Base-by-base conservation (phyloP, 345 rosid genomes). In the Dipteronia dyeriana region DNA sequence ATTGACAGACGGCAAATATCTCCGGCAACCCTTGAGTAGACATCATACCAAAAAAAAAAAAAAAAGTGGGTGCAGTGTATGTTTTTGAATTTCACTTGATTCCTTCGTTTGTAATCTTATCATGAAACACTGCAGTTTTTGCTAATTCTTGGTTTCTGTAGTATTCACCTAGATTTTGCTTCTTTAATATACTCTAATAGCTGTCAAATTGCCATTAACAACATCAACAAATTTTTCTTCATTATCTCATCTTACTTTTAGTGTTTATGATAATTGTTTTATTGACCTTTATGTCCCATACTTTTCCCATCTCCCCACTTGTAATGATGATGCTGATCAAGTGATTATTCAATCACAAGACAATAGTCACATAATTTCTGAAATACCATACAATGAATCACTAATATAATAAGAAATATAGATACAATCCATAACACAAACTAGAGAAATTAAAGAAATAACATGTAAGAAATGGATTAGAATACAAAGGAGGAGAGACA, bases 241-340 rank as follows among this genome's bases (percentile, higher is more conserved):
- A 22, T 43, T 25, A 14, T n/a, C 12, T 14, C 22, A 0, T 23
- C 61, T 9, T 49, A 43, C 53, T 62, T 70, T 19, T 60, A 54
- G 53, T 78, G 41, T 11, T 3, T 39, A 31, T 25, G 67, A 17
- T 29, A 22, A 68, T 61, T 14, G 41, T 17, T 20, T 29, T 16
- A 45, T 60, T 31, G 39, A 72, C 76, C 68, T 68, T n/a, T 26
- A 22, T 34, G 34, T 14, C 14, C 74, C 11, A 74, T 17, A 53
- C 71, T 45, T 34, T 25, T 25, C 5, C 69, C 10, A 65, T 67
- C 77, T 60, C 54, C 70, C 71, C 80, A 76, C 72, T 31, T 45
- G 34, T 41, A 54, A 71, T 71, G 56, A 79, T 76, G 57, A 41
- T 59, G 57, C 8, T 17, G 22, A 76, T 65, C 9, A 66, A 3